A percentile compares a stretch with the other conserved stretches of the same genome.
Conservation (phyloP, 345 rosid species). For the Adansonia digitata region DNA sequence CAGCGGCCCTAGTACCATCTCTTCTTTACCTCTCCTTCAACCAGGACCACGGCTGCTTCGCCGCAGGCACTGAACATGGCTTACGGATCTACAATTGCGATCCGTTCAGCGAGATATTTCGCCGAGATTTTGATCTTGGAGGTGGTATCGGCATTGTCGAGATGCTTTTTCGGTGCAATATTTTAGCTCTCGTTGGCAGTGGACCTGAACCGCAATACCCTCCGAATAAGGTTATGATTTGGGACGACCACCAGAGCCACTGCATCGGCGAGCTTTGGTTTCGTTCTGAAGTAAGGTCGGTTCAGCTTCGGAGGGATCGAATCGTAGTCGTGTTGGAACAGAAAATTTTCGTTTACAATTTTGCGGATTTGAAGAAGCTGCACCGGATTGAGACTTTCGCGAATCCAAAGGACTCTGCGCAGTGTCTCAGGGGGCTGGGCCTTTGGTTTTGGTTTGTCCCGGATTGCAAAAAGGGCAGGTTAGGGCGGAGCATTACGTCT, state of each 20-base stretch:
- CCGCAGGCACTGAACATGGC: conserved; percentile 76
- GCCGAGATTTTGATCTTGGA: conserved; percentile 69
- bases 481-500: conserved; percentile 79
- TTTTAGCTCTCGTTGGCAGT: conserved; percentile 83
- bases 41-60: conserved; percentile 87
- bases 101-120: conserved; percentile 87
- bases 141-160: conserved; percentile 69
- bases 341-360: conserved; percentile 81
- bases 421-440: conserved; percentile 72
- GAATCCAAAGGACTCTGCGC: conserved; percentile 87
- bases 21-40: conserved; percentile 77
- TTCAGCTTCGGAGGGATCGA: conserved; percentile 75
- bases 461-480: conserved; percentile 93
- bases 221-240: conserved; percentile 84
- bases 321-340: conserved; percentile 78
- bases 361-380: conserved; percentile 71
- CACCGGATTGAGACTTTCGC: conserved; percentile 90
- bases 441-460: conserved; percentile 76
- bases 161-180: conserved; percentile 95
- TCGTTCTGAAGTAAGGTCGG: conserved; percentile 83
- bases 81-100: conserved; percentile 91
- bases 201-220: conserved; percentile 87
- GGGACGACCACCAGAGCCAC: conserved; percentile 93
- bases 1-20: conserved; percentile 20
- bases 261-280: conserved; percentile 89